Base-by-base conservation (phyloP, 805 yeast species). In the Scheffersomyces lignosus region DNA sequence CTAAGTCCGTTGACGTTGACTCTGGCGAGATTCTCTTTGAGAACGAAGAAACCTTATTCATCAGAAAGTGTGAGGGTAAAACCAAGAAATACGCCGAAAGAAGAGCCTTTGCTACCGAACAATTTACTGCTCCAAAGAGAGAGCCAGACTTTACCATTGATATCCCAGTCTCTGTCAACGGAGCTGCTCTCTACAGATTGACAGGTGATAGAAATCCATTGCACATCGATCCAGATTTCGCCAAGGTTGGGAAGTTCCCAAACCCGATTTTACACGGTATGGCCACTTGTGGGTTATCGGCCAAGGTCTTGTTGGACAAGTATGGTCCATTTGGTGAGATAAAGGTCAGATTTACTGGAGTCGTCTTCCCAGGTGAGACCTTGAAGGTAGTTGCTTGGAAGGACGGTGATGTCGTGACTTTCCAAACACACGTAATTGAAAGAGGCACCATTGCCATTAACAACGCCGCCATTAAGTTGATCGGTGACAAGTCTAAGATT, bases 131-230 rank as follows among this genome's bases (percentile, higher is more conserved):
- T 2, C 93, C 91, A 38, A 53, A 53, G 31, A 60, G 75, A 16
- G 60, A 61, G 17, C 93, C 96, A 5, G 95, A 86, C 56, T 85
- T 77, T 53, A 79, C 74, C 38, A 60, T 64, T 31, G 77, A 72
- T 29, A 75, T 78, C 51, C 64, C 73, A 47, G 85, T 93, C 2
- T 57, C 73, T 18, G 70, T 62, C 29, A 86, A 89, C 60, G 88
- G 81, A 61, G 97, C 97, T 31, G 87, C 96, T 3, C 64, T 90
- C 38, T 91, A 91, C 70, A 79, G 99, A 60, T 71, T 91, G 43
- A 83, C 91, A 43, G 98, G 96, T 37, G 99, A 91, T 70, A 82
- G 81, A 62, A 91, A 91, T 64, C 99, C 99, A 42, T 75, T 91
- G 51, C 99, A 90, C 69, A 83, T 91, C 57, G 98, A 91, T 66